Conservation (phyloP, 2,329 filamentous ascomycete species). For the Madurella mycetomatis region DNA sequence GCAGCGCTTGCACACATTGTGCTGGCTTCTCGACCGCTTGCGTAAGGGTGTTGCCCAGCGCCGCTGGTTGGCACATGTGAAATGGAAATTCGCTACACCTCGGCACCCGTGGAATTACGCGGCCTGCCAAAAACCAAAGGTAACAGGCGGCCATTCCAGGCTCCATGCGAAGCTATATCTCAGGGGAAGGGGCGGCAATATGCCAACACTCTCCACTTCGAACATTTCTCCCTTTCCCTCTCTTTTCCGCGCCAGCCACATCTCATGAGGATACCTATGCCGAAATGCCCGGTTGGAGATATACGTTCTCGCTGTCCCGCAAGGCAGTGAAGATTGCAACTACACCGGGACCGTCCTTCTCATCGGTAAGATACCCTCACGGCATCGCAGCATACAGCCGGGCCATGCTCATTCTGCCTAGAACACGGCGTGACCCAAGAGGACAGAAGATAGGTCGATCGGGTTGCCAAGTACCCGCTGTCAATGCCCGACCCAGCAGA, state of each 20-base stretch:
- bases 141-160: too few relatives aligned
- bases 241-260: background rate
- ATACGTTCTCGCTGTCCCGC: slow-evolving; percentile 21
- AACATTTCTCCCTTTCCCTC: background rate
- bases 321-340: slow-evolving; percentile 22
- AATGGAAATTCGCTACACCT: too few relatives aligned
- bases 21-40: too few relatives aligned
- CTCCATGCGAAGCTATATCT: too few relatives aligned
- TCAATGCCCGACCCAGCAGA: slow-evolving; percentile 33
- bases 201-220: background rate
- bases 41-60: too few relatives aligned
- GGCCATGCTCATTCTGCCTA: background rate
- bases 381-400: background rate
- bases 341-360: slow-evolving; percentile 23
- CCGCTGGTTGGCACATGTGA: too few relatives aligned
- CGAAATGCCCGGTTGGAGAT: slow-evolving; percentile 25
- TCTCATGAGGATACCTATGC: background rate
- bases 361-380: slow-evolving; percentile 13
- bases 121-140: too few relatives aligned
- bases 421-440: slow-evolving; percentile 11
- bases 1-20: too few relatives aligned
- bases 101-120: too few relatives aligned
- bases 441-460: slow-evolving; percentile 13
- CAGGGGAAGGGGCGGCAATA: background rate
- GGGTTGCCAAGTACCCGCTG: slow-evolving; percentile 22